Base-by-base conservation (phyloP, 176 grass and related monocot species). In the Phoenix dactylifera region DNA sequence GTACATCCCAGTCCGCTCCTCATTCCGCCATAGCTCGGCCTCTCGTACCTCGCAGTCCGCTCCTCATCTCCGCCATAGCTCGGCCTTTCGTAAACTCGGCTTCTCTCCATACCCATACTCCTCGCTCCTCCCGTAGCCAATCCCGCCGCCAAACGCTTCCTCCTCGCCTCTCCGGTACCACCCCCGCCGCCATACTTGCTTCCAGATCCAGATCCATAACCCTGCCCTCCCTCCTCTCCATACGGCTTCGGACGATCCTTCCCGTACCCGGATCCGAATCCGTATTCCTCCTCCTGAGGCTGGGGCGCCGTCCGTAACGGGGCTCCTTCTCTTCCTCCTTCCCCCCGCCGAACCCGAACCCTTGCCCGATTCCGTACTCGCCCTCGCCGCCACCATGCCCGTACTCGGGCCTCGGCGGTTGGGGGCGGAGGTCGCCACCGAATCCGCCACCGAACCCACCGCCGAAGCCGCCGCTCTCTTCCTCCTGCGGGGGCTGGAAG, bases 401-500 rank as follows among this genome's bases (percentile, higher is more conserved):
- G 16, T 61, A 66, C 52, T 63, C 61, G 49, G 16, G 50, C 18
- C 35, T 44, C 0, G 35, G 35, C 35, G 35, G 35, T 9, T 73
- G n/a, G 26, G 58, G 50, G 25, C 70, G 49, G 4, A 32, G 15
- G 18, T 51, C 70, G 26, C 57, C 68, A 52, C 65, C 65, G 20
- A 49, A 73, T 16, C 20, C 70, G 9, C n/a, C n/a, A n/a, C n/a
- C n/a, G n/a, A n/a, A n/a, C n/a, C n/a, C 20, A 20, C 52, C 65
- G 25, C 17, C 23, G 50, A 50, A 48, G 28, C 57, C 58, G 0
- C 59, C 59, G 53, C 15, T 18, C 20, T 57, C 55, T 49, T 73
- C 69, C 63, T 86, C 79, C 24, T 89, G 72, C 57, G 86, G 85
- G 44, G 85, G 85, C 20, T 50, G 82, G 79, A 86, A 89, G 24